These are phyloP conservation scores for Saturnispora sanitii DNA, from an alignment of 805 yeast species.

Conservation along the genomic window DNA sequence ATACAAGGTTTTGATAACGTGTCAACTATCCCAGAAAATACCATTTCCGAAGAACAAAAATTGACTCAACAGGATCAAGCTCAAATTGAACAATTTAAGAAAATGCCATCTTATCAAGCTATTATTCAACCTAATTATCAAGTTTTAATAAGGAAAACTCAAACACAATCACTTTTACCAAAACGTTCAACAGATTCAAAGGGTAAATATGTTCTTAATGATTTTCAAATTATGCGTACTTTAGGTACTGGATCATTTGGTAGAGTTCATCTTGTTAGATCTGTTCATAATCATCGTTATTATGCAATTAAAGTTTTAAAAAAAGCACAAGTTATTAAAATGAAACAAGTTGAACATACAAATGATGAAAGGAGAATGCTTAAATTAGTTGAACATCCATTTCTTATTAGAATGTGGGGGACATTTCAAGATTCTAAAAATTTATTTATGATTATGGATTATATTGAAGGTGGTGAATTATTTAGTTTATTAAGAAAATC, in stretches of 20 bases:
- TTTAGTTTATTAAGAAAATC: conserved; percentile 47
- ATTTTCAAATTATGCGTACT: conserved; percentile 47
- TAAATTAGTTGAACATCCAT: conserved; percentile 49
- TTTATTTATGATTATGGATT: conserved; percentile 55
- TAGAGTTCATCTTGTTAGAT: conserved; percentile 47
- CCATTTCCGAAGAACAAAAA: no score
- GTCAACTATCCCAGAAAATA: not conserved
- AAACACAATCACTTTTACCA: conserved; percentile 23
- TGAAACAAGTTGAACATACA: conserved; percentile 57
- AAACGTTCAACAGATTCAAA: conserved; percentile 36
- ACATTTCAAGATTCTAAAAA: conserved; percentile 50
- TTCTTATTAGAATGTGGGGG: conserved; percentile 58
- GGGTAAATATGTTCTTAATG: conserved; percentile 47
- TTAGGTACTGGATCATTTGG: conserved; percentile 57
- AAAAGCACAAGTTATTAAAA: conserved; percentile 46
- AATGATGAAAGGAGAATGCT: conserved; percentile 54
- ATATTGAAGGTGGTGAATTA: conserved; percentile 55
- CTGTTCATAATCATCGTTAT: conserved; percentile 48
- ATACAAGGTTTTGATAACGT: not conserved
- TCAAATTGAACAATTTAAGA: conserved; percentile 23
- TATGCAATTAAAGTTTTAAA: conserved; percentile 52
- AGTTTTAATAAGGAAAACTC: conserved; percentile 20
- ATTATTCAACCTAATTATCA: conserved; percentile 27
- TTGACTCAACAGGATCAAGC: conserved; percentile 22
- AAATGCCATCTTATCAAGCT: conserved; percentile 29